Conservation (phyloP, 768 basidiomycete genomes). For the Tylopilus felleus region DNA sequence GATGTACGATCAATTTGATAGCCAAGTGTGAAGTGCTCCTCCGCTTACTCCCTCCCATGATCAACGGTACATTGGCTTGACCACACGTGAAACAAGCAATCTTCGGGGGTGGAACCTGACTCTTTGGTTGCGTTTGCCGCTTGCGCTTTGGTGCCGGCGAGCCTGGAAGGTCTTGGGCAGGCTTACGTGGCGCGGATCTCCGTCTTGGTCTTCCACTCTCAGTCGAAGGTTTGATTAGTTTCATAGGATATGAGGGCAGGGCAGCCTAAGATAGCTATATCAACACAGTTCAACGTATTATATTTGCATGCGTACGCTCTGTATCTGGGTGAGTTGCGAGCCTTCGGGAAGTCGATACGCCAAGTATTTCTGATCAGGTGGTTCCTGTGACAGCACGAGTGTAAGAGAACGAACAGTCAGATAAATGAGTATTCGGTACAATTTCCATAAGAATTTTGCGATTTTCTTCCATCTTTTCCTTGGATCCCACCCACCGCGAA, state of each 20-base stretch:
- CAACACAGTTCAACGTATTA: neutral
- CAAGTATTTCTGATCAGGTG: slow-evolving; percentile 48
- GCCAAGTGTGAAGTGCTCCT: neutral
- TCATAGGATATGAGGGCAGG: slow-evolving; percentile 50
- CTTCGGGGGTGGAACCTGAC: slow-evolving; percentile 35
- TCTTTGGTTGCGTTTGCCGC: slow-evolving; percentile 35
- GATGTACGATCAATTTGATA: neutral
- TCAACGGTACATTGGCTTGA: slow-evolving; percentile 69
- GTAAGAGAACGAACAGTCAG: neutral
- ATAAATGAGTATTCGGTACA: slow-evolving; percentile 31
- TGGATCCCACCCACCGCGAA: slow-evolving; percentile 57
- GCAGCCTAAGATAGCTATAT: slow-evolving; percentile 36
- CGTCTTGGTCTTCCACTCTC: slow-evolving; percentile 38
- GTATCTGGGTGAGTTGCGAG: slow-evolving; percentile 54
- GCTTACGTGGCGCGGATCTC: slow-evolving; percentile 32
- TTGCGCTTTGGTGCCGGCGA: slow-evolving; percentile 39
- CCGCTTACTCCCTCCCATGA: slow-evolving; percentile 68
- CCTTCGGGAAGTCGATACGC: slow-evolving; percentile 57
- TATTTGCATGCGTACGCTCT: slow-evolving; percentile 42
- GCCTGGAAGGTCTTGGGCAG: slow-evolving; percentile 20
- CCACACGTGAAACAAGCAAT: slow-evolving; percentile 61
- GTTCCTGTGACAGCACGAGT: slow-evolving; percentile 32
- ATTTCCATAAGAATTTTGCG: slow-evolving; percentile 41
- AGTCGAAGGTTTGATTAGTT: slow-evolving; percentile 50
- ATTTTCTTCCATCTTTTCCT: slow-evolving; percentile 51